Conservation (phyloP, 768 basidiomycete species). For the Podaxis sp. region DNA sequence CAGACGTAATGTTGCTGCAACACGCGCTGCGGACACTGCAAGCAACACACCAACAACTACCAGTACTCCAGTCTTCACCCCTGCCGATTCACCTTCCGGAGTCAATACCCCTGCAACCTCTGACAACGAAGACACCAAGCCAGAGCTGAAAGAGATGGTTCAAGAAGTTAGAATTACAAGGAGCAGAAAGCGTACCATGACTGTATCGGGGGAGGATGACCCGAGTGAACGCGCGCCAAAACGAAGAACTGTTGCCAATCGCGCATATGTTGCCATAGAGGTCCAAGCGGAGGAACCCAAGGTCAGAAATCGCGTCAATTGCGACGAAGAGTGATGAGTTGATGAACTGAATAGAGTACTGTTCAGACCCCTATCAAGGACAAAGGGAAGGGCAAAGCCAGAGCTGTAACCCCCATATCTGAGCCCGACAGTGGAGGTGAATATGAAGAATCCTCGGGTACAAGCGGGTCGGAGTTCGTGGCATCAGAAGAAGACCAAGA, state of each 20-base stretch:
- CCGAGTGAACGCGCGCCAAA: constrained; percentile 29
- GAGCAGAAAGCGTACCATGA: constrained; percentile 27
- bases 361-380: constrained; percentile 16
- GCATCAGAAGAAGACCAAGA: constrained; percentile 36
- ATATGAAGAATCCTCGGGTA: constrained; percentile 48
- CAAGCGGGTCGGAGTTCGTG: constrained; percentile 64
- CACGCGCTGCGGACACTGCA: neutral
- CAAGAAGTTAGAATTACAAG: constrained; percentile 19
- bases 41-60: constrained; percentile 37
- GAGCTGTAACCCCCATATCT: constrained; percentile 25
- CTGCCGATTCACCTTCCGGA: constrained; percentile 38
- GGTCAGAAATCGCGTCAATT: constrained; percentile 18
- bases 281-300: constrained; percentile 26
- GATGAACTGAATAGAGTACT: constrained; percentile 15
- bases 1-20: neutral
- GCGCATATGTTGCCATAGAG: constrained; percentile 35
- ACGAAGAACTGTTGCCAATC: constrained; percentile 33
- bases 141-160: constrained; percentile 19
- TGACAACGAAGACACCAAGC: constrained; percentile 29
- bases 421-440: constrained; percentile 36
- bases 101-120: constrained; percentile 59
- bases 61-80: constrained; percentile 53
- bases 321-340: neutral
- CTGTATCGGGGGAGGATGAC: constrained; percentile 23
- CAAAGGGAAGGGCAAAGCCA: constrained; percentile 40